Conservation (phyloP, 768 basidiomycete genomes). For the Kondoa malvinella region DNA sequence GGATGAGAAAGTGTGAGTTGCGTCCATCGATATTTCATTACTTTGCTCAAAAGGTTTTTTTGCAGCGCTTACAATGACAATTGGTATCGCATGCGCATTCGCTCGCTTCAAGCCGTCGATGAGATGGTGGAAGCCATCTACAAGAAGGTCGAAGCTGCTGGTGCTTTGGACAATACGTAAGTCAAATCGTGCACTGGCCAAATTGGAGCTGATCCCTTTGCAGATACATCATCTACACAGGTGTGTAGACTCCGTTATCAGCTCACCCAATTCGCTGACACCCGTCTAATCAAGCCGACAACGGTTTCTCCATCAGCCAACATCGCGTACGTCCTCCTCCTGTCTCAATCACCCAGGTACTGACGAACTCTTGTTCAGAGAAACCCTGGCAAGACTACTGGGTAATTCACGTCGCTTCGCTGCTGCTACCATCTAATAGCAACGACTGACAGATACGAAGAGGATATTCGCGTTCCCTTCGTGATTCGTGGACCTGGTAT, state of each 20-base stretch:
- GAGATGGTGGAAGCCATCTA: conserved; percentile 21
- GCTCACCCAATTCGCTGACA: background rate
- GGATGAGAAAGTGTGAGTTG: too few species aligned
- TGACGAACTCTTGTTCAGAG: too few species aligned
- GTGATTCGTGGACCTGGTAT: background rate
- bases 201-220: too few species aligned
- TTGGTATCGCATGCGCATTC: conserved; percentile 18
- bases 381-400: too few species aligned
- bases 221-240: conserved; percentile 22
- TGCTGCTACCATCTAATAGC: too few species aligned
- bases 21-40: too few species aligned
- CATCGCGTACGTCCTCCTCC: conserved; percentile 24
- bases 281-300: conserved; percentile 18
- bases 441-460: too few species aligned
- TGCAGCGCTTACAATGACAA: conserved; percentile 23
- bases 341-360: too few species aligned
- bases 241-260: conserved; percentile 6
- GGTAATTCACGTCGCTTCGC: too few species aligned
- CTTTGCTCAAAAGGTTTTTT: too few species aligned
- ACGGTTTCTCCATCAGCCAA: conserved; percentile 15
- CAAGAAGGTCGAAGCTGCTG: conserved; percentile 17
- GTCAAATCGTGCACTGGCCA: too few species aligned
- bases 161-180: conserved; percentile 20
- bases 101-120: conserved; percentile 20
- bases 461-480: conserved; percentile 18